Percentiles rank a stretch among this genome's conserved stretches.
Conservation (phyloP, 139 green algal species). For the Ulvella scutata region DNA sequence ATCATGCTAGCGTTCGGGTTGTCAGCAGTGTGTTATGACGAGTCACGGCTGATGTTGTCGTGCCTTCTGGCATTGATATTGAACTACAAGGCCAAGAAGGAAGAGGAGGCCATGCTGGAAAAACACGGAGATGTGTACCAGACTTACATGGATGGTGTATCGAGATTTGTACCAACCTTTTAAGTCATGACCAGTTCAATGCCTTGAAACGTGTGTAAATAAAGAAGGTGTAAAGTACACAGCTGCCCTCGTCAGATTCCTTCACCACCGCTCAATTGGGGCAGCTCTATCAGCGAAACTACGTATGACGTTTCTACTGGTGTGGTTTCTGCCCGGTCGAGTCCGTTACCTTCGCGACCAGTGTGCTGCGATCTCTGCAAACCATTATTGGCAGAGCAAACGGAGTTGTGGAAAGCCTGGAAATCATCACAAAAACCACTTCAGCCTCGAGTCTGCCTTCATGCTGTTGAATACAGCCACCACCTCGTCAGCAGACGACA, state of each 20-base stretch:
- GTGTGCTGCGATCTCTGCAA: no score
- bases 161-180: background rate
- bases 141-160: background rate
- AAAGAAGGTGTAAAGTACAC: no score
- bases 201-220: no score
- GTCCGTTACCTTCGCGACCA: no score
- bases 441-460: background rate
- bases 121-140: background rate
- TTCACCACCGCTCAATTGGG: no score
- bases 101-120: background rate
- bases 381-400: no score
- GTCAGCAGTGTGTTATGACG: background rate
- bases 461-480: background rate
- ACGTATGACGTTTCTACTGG: no score
- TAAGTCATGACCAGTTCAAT: background rate
- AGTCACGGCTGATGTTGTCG: background rate
- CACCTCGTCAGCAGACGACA: background rate
- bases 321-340: no score
- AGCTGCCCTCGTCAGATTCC: no score
- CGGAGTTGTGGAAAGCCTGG: no score
- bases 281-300: no score
- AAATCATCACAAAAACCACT: background rate
- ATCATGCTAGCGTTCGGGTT: background rate
- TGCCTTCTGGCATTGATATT: background rate
- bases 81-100: background rate